Base-by-base conservation (phyloP, 805 yeast species). In the Hanseniaspora nectarophila region DNA sequence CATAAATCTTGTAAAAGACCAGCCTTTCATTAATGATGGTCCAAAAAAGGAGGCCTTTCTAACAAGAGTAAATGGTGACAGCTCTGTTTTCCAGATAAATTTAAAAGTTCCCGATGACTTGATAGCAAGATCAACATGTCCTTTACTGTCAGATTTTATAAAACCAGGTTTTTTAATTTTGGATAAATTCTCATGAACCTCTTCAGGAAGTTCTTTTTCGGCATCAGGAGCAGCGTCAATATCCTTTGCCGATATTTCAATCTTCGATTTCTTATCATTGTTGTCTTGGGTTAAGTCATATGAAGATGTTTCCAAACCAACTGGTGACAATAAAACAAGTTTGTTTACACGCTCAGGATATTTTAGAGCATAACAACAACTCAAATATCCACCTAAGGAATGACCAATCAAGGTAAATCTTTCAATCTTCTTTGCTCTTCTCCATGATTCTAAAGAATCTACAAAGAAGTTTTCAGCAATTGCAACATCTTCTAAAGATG, bases 331-430 rank as follows among this genome's bases (percentile, higher is more conserved):
- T 24, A 82, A 68, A 1, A 82, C 69, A 58, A 82, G 64, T 55
- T 74, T 72, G 9, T 68, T 63, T 6, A 82, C 70, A 23, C 71
- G 67, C 1, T 71, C 61, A 0, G 85, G 83, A 57, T 78, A 72
- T 56, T 68, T 75, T 47, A 79, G 57, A 2, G 83, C 71, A 62
- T 80, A 82, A 0, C 79, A 70, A 13, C 77, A 70, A 5, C 82
- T 73, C 67, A 83, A 67, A 58, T 82, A 80, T 0, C 85, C 88
- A 21, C 89, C 89, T 39, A 76, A 71, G 1, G 88, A 81, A 62
- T 82, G 89, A 2, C 86, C 87, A 37, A 82, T 62, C 23, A 82
- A 65, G 54, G 71, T 75, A 43, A 82, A 79, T 47, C 72, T 67
- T 4, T 72, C 72, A n/a, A 82, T 67, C 0, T 70, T 67, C 21